Percentiles rank a stretch among this genome's conserved stretches.
Evolutionary conservation across 192 early-diverging fungal genomes (phyloP).

Genomic region (Coemansia sp.): DNA sequence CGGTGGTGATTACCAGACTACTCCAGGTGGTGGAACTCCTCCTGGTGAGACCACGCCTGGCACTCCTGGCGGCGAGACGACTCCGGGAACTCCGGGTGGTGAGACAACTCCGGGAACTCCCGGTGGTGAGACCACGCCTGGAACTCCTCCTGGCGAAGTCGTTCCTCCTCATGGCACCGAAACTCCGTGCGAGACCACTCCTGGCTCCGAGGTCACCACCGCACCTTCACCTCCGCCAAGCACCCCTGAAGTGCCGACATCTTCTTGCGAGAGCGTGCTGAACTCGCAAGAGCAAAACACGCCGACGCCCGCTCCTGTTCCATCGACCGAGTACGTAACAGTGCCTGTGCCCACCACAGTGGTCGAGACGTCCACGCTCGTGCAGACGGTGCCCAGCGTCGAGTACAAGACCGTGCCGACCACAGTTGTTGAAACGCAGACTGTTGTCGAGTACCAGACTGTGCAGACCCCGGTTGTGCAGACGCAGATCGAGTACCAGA

Average conservation of each 20-base stretch:
- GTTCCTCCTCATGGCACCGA: slow-evolving; percentile 5
- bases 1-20: background rate
- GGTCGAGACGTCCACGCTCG: slow-evolving; percentile 19
- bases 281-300: slow-evolving; percentile 4
- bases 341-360: slow-evolving; percentile 33
- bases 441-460: slow-evolving; percentile 21
- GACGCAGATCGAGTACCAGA: slow-evolving; percentile 45
- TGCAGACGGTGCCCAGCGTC: slow-evolving; percentile 40
- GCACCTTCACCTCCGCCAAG: background rate
- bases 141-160: background rate
- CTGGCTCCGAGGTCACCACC: background rate
- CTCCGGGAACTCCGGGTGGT: slow-evolving; percentile 11
- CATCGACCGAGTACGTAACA: slow-evolving; percentile 18
- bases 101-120: slow-evolving; percentile 11
- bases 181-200: slow-evolving; percentile 9
- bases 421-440: slow-evolving; percentile 26
- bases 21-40: background rate
- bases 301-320: slow-evolving; percentile 11
- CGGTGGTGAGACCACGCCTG: background rate
- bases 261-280: slow-evolving; percentile 3
- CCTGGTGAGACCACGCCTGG: slow-evolving; percentile 21
- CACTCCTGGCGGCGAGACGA: slow-evolving; percentile 17
- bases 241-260: background rate
- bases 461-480: slow-evolving; percentile 27
- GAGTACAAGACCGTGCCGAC: slow-evolving; percentile 38